phyloP scores from a whole-genome alignment of 192 early-diverging fungal genomes.

The Coemansia sp. region DNA sequence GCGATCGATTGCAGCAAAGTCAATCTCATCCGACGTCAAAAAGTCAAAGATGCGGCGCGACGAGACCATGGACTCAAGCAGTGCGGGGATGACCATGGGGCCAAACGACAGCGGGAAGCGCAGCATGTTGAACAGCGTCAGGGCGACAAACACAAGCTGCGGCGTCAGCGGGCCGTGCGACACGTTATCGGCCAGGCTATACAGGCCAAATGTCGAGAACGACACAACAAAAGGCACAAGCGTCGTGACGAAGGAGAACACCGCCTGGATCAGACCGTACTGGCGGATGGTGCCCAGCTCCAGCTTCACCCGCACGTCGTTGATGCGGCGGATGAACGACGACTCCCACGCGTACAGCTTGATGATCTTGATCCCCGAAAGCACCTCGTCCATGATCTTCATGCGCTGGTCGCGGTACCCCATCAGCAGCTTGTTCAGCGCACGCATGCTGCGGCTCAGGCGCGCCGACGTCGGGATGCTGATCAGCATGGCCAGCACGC shows the following conservation, averaged over 20 bases:
- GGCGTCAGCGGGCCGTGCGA: conserved; percentile 51
- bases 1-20: conserved; percentile 29
- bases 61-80: conserved; percentile 45
- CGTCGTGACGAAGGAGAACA: conserved; percentile 43
- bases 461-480: conserved; percentile 81
- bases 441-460: conserved; percentile 70
- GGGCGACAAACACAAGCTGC: conserved; percentile 50
- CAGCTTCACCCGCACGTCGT: conserved; percentile 29
- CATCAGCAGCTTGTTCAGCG: conserved; percentile 84
- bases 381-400: conserved; percentile 65
- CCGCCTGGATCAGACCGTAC: conserved; percentile 35
- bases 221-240: conserved; percentile 49
- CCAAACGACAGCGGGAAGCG: conserved; percentile 40
- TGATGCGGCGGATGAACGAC: conserved; percentile 44
- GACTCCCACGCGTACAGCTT: conserved; percentile 73
- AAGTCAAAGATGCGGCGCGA: conserved; percentile 34
- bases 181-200: conserved; percentile 29
- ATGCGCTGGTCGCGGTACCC: conserved; percentile 61
- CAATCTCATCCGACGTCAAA: conserved; percentile 43
- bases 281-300: conserved; percentile 44
- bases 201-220: conserved; percentile 47
- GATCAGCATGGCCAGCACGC: conserved; percentile 79
- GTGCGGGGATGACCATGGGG: conserved; percentile 25
- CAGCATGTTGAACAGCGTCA: conserved; percentile 53
- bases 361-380: conserved; percentile 65